A percentile compares a stretch with the other conserved stretches of the same genome.
These are phyloP conservation scores for Trifolium fragiferum DNA, from an alignment of 306 rosid species.

Conservation along the genomic window DNA sequence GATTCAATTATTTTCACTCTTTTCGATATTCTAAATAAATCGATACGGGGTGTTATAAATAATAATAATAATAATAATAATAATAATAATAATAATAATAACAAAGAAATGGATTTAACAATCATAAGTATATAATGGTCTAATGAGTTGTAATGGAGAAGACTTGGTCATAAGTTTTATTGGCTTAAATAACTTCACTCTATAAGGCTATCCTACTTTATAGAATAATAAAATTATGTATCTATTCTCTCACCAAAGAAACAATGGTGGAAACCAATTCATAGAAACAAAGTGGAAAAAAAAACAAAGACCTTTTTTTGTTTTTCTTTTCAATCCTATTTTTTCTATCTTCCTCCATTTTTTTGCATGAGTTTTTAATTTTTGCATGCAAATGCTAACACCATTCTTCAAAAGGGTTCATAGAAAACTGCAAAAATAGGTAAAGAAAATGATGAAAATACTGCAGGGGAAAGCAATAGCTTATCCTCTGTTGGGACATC, in stretches of 20 bases:
- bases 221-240: constrained; percentile 47
- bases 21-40: no score
- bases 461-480: constrained; percentile 48
- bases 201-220: constrained; percentile 54
- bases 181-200: constrained; percentile 36
- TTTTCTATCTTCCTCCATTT: neutral
- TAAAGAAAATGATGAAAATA: constrained; percentile 5
- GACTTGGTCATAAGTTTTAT: constrained; percentile 46
- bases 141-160: constrained; percentile 34
- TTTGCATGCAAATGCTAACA: constrained; percentile 8
- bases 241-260: constrained; percentile 1
- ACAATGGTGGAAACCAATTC: constrained; percentile 1
- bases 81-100: no score
- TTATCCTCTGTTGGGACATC: constrained; percentile 46
- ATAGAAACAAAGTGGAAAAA: neutral
- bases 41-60: no score
- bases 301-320: constrained; percentile 7
- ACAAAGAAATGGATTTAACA: constrained; percentile 7
- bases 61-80: no score
- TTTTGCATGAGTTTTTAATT: neutral
- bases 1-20: no score
- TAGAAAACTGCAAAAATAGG: constrained; percentile 54
- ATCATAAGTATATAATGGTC: constrained; percentile 19
- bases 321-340: neutral
- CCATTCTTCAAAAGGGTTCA: constrained; percentile 9